Evolutionary conservation across 1,284 basidiomycete genomes (phyloP).

Genomic region (Leccinum pallidistipes): DNA sequence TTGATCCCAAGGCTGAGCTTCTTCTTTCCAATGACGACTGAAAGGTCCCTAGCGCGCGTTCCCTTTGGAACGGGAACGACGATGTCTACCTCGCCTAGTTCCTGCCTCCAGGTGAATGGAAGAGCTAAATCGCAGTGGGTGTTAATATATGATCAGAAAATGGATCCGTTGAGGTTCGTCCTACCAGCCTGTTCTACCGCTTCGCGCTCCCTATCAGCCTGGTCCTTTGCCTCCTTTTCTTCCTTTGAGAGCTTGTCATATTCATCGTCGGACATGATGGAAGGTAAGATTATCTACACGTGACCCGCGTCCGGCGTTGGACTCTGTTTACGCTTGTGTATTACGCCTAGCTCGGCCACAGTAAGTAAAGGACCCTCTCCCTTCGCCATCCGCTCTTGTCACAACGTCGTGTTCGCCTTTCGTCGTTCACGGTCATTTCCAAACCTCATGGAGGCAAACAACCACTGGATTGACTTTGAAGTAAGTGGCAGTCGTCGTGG

Average conservation of each 20-base stretch:
- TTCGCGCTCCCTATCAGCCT: slow-evolving; percentile 68
- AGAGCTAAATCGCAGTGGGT: slow-evolving; percentile 53
- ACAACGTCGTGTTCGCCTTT: slow-evolving; percentile 11
- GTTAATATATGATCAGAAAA: slow-evolving; percentile 21
- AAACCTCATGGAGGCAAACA: slow-evolving; percentile 30
- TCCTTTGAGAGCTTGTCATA: slow-evolving; percentile 81
- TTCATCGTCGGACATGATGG: slow-evolving; percentile 50
- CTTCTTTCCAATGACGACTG: slow-evolving; percentile 77
- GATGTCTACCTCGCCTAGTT: slow-evolving; percentile 86
- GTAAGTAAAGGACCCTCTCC: slow-evolving; percentile 1
- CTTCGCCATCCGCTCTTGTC: slow-evolving; percentile 8
- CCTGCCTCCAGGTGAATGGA: slow-evolving; percentile 93
- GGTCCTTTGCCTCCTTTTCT: slow-evolving; percentile 74
- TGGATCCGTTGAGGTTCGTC: slow-evolving; percentile 24
- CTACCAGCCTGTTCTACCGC: slow-evolving; percentile 82
- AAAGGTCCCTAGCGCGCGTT: slow-evolving; percentile 78
- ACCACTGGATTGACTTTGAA: slow-evolving; percentile 39
- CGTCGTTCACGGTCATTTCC: slow-evolving; percentile 5
- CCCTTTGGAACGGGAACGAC: slow-evolving; percentile 84
- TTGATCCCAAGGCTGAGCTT: slow-evolving; percentile 86
- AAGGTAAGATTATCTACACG: slow-evolving; percentile 29
- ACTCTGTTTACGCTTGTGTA: slow-evolving; percentile 34
- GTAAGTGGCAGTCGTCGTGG: slow-evolving; percentile 18
- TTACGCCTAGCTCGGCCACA: slow-evolving; percentile 4
- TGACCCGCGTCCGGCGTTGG: slow-evolving; percentile 18